phyloP scores from a whole-genome alignment of 805 yeast genomes.

The Pichia insulana region DNA sequence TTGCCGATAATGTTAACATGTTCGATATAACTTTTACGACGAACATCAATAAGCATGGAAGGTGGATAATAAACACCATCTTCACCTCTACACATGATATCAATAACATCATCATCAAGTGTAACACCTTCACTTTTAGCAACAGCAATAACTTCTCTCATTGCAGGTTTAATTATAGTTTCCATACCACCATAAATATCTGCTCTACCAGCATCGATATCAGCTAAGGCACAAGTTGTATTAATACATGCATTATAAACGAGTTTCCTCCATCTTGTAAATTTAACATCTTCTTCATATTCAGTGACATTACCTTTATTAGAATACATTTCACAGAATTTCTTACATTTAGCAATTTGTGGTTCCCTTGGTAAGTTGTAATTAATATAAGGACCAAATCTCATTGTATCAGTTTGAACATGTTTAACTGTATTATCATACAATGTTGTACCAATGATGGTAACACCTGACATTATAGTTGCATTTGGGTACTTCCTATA shows the following conservation, averaged over 20 bases:
- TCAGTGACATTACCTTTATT: slow-evolving; percentile 21
- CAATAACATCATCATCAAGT: slow-evolving; percentile 31
- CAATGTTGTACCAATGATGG: slow-evolving; percentile 29
- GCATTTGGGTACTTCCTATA: slow-evolving; percentile 26
- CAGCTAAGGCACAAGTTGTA: slow-evolving; percentile 33
- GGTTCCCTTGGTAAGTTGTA: slow-evolving; percentile 16
- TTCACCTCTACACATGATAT: slow-evolving; percentile 32
- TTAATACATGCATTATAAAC: slow-evolving; percentile 39
- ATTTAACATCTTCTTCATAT: slow-evolving; percentile 29
- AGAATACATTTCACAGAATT: slow-evolving; percentile 27
- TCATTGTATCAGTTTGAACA: slow-evolving; percentile 24
- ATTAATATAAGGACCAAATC: slow-evolving; percentile 30
- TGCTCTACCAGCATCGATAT: slow-evolving; percentile 31
- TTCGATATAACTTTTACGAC: slow-evolving; percentile 34
- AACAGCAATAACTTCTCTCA: slow-evolving; percentile 34
- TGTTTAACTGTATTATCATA: slow-evolving; percentile 25
- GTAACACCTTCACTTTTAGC: slow-evolving; percentile 38
- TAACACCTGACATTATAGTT: slow-evolving; percentile 31
- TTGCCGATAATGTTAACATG: slow-evolving; percentile 36
- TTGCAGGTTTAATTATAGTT: slow-evolving; percentile 29
- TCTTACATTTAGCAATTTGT: slow-evolving; percentile 23
- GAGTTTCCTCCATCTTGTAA: slow-evolving; percentile 36
- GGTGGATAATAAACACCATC: slow-evolving; percentile 35
- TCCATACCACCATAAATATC: slow-evolving; percentile 21
- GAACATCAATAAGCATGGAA: slow-evolving; percentile 39